Conservation (phyloP, 768 basidiomycete species). For the Amanita fuliginea region DNA sequence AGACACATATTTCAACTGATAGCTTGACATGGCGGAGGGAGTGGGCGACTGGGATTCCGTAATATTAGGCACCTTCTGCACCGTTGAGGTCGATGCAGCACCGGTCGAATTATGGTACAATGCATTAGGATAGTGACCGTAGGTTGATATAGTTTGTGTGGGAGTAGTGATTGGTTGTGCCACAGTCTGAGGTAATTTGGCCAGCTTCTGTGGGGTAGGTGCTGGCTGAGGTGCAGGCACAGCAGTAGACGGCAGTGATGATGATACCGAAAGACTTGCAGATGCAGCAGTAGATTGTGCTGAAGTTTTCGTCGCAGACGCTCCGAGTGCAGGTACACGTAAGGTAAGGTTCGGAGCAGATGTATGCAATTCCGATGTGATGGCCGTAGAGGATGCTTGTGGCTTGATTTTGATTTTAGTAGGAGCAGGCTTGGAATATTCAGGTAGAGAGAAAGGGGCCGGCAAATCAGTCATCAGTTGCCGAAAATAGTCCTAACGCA, state of each 20-base stretch:
- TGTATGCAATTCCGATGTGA: slow-evolving; percentile 12
- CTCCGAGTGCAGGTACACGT: slow-evolving; percentile 20
- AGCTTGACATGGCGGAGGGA: slow-evolving; percentile 23
- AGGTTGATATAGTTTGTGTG: slow-evolving; percentile 6
- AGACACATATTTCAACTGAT: slow-evolving; percentile 42
- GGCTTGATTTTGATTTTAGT: slow-evolving; percentile 70
- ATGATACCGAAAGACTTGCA: slow-evolving; percentile 10
- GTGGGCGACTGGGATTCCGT: slow-evolving; percentile 26
- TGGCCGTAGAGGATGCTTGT: slow-evolving; percentile 20
- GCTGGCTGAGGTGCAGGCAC: slow-evolving; percentile 21
- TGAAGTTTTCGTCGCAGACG: slow-evolving; percentile 16
- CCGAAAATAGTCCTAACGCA: slow-evolving; percentile 55
- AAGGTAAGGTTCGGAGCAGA: slow-evolving; percentile 12
- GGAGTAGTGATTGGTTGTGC: slow-evolving; percentile 1
- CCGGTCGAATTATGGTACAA: slow-evolving; percentile 26
- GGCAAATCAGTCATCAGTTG: slow-evolving; percentile 74
- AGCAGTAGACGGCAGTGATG: slow-evolving; percentile 8
- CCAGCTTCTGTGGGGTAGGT: slow-evolving; percentile 20
- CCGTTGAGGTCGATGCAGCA: slow-evolving; percentile 10
- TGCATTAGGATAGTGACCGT: slow-evolving; percentile 46
- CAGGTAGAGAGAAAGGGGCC: slow-evolving; percentile 47
- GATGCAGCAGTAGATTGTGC: slow-evolving; percentile 10
- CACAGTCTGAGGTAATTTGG: slow-evolving; percentile 4
- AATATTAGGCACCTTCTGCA: slow-evolving; percentile 13
- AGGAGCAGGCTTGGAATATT: slow-evolving; percentile 43